Percentiles rank a stretch among this genome's conserved stretches.
These are phyloP conservation scores for Pontederia crassipes DNA, from an alignment of 176 grass and related monocot species.

Conservation along the genomic window DNA sequence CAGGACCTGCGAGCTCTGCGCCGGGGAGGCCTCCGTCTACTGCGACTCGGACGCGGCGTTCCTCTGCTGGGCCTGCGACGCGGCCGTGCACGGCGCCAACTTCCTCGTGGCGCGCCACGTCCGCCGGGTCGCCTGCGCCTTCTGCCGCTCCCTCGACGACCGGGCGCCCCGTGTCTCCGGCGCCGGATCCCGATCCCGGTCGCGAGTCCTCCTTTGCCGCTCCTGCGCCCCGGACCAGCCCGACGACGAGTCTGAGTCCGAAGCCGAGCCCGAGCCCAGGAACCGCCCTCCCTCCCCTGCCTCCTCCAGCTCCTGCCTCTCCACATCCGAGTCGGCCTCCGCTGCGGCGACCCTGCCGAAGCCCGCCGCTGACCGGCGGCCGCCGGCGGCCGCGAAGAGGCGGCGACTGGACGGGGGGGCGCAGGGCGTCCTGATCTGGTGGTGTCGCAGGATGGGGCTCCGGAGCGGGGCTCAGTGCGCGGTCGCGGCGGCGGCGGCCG, in stretches of 20 bases:
- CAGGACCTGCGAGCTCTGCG: conserved; percentile 8
- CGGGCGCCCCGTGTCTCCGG: not conserved
- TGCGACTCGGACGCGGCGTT: conserved; percentile 47
- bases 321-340: conserved; percentile 8
- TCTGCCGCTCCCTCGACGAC: not conserved
- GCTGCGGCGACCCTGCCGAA: not conserved
- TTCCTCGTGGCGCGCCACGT: conserved; percentile 64
- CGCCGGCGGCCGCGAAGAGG: not conserved
- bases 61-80: conserved; percentile 70
- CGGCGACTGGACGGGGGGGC: not conserved
- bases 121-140: conserved; percentile 33
- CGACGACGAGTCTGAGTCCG: too few species aligned
- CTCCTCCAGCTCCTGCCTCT: conserved; percentile 6
- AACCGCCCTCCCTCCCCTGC: not conserved
- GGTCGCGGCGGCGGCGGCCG: not conserved
- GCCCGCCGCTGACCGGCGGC: not conserved
- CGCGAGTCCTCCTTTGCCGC: not conserved
- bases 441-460: conserved; percentile 9
- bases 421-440: conserved; percentile 1
- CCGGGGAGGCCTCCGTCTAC: conserved; percentile 2
- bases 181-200: not conserved
- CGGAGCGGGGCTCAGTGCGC: not conserved
- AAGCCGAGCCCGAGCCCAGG: too few species aligned
- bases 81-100: conserved; percentile 22
- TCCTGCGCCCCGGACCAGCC: not conserved